These are phyloP conservation scores for Penicillium sp. DNA, from an alignment of 2,329 filamentous ascomycete genomes.

Conservation along the genomic window DNA sequence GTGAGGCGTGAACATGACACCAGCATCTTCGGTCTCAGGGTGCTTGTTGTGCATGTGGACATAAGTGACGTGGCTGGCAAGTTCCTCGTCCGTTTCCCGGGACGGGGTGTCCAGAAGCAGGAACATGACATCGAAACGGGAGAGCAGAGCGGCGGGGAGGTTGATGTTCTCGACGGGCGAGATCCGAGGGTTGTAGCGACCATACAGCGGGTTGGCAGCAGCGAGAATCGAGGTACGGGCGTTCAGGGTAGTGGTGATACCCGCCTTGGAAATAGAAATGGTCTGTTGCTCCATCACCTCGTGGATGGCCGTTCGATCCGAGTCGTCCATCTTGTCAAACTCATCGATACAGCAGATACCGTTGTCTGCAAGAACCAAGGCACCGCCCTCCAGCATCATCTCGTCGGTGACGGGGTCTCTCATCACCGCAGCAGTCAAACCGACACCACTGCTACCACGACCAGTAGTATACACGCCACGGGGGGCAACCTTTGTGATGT, in stretches of 20 bases:
- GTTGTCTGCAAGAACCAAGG: slow-evolving; percentile 76
- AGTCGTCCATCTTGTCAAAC: slow-evolving; percentile 83
- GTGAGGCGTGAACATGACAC: slow-evolving; percentile 83
- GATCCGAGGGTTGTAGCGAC: slow-evolving; percentile 95
- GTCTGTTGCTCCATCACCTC: slow-evolving; percentile 90
- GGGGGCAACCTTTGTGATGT: slow-evolving; percentile 96
- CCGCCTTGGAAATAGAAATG: slow-evolving; percentile 83
- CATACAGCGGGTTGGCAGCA: slow-evolving; percentile 95
- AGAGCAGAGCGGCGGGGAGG: slow-evolving; percentile 92
- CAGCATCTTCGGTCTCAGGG: slow-evolving; percentile 69
- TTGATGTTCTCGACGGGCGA: slow-evolving; percentile 99
- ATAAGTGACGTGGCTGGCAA: slow-evolving; percentile 92
- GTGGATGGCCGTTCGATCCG: slow-evolving; percentile 77
- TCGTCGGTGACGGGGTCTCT: slow-evolving; percentile 78
- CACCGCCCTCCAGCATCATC: slow-evolving; percentile 77
- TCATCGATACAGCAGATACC: slow-evolving; percentile 84
- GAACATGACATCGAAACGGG: slow-evolving; percentile 96
- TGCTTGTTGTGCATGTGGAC: slow-evolving; percentile 97
- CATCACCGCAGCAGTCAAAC: slow-evolving; percentile 79
- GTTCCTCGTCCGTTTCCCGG: slow-evolving; percentile 85
- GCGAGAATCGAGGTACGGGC: slow-evolving; percentile 94
- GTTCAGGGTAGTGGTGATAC: slow-evolving; percentile 95
- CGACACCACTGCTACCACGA: slow-evolving; percentile 78
- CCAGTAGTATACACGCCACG: slow-evolving; percentile 85
- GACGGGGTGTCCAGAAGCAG: slow-evolving; percentile 92